Conservation (phyloP, 371 early-diverging fungal genomes). For the Umbelopsis sp. region DNA sequence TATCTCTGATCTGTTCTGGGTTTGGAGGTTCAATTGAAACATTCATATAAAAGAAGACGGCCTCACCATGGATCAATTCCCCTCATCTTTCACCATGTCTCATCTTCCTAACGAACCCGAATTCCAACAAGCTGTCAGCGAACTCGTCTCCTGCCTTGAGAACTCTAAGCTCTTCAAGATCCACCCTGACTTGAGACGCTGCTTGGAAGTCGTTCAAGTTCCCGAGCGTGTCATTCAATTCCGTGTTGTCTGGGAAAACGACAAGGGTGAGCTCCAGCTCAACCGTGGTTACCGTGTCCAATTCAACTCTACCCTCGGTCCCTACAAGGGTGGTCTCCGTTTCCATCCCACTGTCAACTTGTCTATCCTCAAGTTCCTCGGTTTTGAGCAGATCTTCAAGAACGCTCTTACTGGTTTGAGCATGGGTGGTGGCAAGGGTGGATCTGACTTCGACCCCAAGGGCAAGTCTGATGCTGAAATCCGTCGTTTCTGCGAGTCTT, state of each 20-base stretch:
- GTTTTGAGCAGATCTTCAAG: slow-evolving; percentile 53
- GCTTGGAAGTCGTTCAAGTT: slow-evolving; percentile 13
- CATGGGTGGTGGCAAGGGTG: slow-evolving; percentile 54
- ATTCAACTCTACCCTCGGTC: slow-evolving; percentile 53
- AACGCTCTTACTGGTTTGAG: slow-evolving; percentile 50
- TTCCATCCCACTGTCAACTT: slow-evolving; percentile 52
- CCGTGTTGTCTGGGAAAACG: slow-evolving; percentile 51
- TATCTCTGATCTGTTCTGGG: not conserved
- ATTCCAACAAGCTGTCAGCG: slow-evolving; percentile 18
- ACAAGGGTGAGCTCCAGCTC: slow-evolving; percentile 40
- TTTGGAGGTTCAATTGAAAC: not conserved
- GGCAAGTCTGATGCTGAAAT: slow-evolving; percentile 48
- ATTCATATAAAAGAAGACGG: not conserved
- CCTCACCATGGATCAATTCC: not conserved
- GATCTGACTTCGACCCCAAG: slow-evolving; percentile 45
- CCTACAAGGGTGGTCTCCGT: slow-evolving; percentile 53
- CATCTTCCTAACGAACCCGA: slow-evolving; percentile 17
- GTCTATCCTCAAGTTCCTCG: slow-evolving; percentile 49
- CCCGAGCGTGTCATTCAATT: slow-evolving; percentile 47
- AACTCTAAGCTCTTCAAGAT: slow-evolving; percentile 34
- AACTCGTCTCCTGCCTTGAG: slow-evolving; percentile 66
- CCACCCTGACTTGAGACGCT: slow-evolving; percentile 17
- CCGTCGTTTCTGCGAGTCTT: slow-evolving; percentile 50
- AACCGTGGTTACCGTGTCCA: slow-evolving; percentile 54
- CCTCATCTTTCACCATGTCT: not conserved